phyloP scores from a whole-genome alignment of 2,329 filamentous ascomycete species.

The Ceratocystis papillata region DNA sequence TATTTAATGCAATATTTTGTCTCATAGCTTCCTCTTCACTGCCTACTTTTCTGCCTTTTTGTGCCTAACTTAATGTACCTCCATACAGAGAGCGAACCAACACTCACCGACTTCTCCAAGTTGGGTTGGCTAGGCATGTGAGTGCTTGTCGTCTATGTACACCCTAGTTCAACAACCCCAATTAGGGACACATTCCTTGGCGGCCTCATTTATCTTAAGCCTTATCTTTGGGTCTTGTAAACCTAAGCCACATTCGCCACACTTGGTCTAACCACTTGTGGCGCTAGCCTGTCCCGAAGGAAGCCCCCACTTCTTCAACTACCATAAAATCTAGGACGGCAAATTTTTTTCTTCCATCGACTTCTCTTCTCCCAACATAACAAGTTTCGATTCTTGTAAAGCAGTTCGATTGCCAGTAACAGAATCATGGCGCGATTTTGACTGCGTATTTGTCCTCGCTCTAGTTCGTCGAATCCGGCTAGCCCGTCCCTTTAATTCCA shows the following conservation, averaged over 20 bases:
- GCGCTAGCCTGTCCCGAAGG: background rate
- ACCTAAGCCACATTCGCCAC: constrained; percentile 8
- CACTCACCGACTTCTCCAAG: constrained; percentile 19
- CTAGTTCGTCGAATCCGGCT: constrained; percentile 7
- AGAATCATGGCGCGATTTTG: constrained; percentile 14
- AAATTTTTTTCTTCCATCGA: constrained; percentile 21
- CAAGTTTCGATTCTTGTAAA: constrained; percentile 4
- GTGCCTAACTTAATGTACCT: constrained; percentile 15
- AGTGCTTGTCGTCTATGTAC: background rate
- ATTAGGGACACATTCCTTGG: constrained; percentile 10
- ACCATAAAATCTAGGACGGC: constrained; percentile 20
- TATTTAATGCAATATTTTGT: background rate
- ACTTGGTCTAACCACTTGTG: constrained; percentile 9
- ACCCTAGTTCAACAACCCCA: constrained; percentile 7
- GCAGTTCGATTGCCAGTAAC: background rate
- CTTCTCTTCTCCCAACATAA: background rate
- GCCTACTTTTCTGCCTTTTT: constrained; percentile 7
- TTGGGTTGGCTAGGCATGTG: constrained; percentile 15
- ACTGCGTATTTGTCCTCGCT: background rate
- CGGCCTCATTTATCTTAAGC: constrained; percentile 18
- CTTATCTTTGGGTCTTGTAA: background rate
- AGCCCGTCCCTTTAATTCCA: constrained; percentile 16
- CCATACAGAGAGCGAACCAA: constrained; percentile 12
- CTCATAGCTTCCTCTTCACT: background rate
- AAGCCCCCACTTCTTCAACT: constrained; percentile 21